phyloP scores from a whole-genome alignment of 495 filamentous ascomycete genomes.

The Chlorociboria aeruginascens region DNA sequence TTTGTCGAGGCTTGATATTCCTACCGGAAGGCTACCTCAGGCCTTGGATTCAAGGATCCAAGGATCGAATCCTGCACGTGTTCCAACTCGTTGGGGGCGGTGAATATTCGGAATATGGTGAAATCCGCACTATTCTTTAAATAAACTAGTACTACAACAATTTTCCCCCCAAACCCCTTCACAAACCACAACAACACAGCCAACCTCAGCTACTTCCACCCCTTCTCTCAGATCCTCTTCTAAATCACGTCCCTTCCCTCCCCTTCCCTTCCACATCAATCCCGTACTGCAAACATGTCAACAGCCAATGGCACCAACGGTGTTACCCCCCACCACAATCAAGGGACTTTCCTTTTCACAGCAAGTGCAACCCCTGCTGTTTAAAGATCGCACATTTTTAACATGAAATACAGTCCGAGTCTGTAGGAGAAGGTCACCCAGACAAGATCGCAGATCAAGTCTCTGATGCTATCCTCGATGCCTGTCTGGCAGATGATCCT shows the following conservation, averaged over 20 bases:
- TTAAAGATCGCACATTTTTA: too few species aligned
- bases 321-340: constrained; percentile 30
- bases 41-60: not conserved
- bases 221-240: constrained; percentile 6
- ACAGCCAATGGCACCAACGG: constrained; percentile 14
- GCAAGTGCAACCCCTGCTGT: constrained; percentile 26
- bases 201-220: constrained; percentile 20
- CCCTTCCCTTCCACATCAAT: constrained; percentile 2
- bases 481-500: constrained; percentile 85
- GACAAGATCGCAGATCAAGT: constrained; percentile 99
- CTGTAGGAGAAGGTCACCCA: constrained; percentile 93
- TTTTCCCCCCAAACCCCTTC: constrained; percentile 10
- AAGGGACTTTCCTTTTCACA: constrained; percentile 92
- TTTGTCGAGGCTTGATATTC: constrained; percentile 3
- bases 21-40: not conserved
- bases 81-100: not conserved
- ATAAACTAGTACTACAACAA: too few species aligned
- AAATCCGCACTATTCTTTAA: too few species aligned
- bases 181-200: constrained; percentile 17
- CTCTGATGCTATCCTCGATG: constrained; percentile 96
- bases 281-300: constrained; percentile 14
- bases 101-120: too few species aligned
- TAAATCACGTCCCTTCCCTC: constrained; percentile 8
- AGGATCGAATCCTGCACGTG: not conserved
- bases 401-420: constrained; percentile 55